Conservation (phyloP, 2,329 filamentous ascomycete genomes). For the Botrytis fragariae region DNA sequence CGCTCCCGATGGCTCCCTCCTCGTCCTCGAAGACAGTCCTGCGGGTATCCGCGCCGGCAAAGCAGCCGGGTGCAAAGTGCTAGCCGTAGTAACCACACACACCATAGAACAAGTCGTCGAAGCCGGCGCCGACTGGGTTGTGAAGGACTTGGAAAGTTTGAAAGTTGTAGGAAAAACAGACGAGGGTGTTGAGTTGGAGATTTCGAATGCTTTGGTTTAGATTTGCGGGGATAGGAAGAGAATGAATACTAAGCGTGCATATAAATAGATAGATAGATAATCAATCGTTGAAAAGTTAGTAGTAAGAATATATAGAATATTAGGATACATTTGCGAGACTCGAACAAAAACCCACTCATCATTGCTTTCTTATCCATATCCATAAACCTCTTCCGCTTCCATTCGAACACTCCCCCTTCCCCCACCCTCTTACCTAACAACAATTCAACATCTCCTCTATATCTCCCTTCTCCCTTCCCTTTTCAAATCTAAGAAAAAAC, state of each 20-base stretch:
- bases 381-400: background rate
- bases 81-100: conserved; percentile 66
- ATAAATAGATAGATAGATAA: background rate
- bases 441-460: background rate
- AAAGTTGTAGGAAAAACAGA: conserved; percentile 47
- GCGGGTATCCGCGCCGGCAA: conserved; percentile 67
- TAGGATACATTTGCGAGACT: background rate
- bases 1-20: conserved; percentile 39
- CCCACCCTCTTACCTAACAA: background rate
- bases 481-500: no score
- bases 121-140: conserved; percentile 68
- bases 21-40: conserved; percentile 70
- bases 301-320: background rate
- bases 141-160: conserved; percentile 63
- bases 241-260: background rate
- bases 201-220: conserved; percentile 28
- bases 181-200: conserved; percentile 41
- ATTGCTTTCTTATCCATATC: background rate
- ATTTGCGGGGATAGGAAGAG: background rate
- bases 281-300: background rate
- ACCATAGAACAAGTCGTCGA: conserved; percentile 55
- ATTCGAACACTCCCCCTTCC: background rate
- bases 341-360: background rate
- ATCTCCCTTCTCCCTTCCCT: no score
- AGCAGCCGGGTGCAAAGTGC: conserved; percentile 66